Evolutionary conservation across 768 basidiomycete species (phyloP), one percentile per base, ranked within the genome.

Genomic region (Trametes coccinea): DNA sequence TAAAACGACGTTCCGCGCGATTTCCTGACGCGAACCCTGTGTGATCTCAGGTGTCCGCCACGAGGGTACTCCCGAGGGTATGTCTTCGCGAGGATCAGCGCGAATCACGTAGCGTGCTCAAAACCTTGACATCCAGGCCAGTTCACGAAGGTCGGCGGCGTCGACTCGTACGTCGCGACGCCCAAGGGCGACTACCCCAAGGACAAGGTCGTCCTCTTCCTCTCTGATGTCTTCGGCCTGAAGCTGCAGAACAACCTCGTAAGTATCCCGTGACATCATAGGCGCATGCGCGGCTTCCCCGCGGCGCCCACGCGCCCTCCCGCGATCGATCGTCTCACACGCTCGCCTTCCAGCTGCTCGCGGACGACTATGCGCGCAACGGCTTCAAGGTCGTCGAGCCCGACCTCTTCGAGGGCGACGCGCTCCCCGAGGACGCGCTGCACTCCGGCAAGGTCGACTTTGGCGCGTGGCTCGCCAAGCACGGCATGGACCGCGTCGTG

Each of bases 331-430:
- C 30, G 34, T 33, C 40, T 34, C 27, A 16, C 31, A 22, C 29
- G 27, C 8, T 17, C 40, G 31, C 6, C 27, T 14, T 33, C 30
- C 61, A 82, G 79, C 67, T 78, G 14, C 74, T 82, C 13, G 75
- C 74, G 4, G 81, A 82, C 59, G 79, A 76, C 62, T 78, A 75
- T 62, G 79, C 78, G 1, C 67, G 63, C 17, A 78, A 80, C 63
- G 78, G 79, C 34, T 77, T 76, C 70, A 73, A 74, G 71, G 69
- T 69, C 46, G 57, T 76, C 62, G 53, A 69, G 0, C 73, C 77
- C 11, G 79, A 81, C 61, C 70, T 74, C 51, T 67, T 80, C 46
- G 63, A 72, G 58, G 74, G 73, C 17, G 79, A 80, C 58, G 48
- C 74, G 9, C 43, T 75, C 52, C 64, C 76, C 27, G 34, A 31